Base-by-base conservation (phyloP, 2,329 filamentous ascomycete species). In the Cladosporium sphaerospermum region DNA sequence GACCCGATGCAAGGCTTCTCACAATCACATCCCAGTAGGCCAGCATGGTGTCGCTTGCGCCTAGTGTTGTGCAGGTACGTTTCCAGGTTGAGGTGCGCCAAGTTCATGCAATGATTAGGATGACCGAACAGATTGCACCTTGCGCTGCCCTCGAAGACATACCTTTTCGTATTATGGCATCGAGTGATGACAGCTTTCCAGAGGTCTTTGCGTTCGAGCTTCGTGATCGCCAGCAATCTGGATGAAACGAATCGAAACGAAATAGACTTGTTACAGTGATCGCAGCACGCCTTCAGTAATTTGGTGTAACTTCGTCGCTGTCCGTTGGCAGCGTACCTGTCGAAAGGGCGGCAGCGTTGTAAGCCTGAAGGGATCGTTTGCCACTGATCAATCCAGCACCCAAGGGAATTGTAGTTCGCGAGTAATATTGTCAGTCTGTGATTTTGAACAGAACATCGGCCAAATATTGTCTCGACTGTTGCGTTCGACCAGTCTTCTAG, bases 101-200 rank as follows among this genome's bases (percentile, higher is more conserved):
- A 18, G 7, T 18, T 49, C 46, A 49, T 41, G 23, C 46, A 49
- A 9, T 49, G 46, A 9, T 49, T 49, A 3, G 36, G 13, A 14
- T 48, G 45, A 1, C 46, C 36, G 9, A 9, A 49, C 0, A 11
- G 11, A 9, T 49, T 49, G 14, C 46, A 49, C n/a, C 46, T 31
- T 11, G 18, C 46, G n/a, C 46, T 49, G 8, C 46, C 46, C 32
- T 49, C 46, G 23, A 41, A 49, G 36, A 49, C 23, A 9, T 33
- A 41, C 6, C 9, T 32, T 1, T 1, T n/a, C 8, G 13, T 4
- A 10, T 9, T 3, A 9, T 16, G 2, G 3, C 9, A 32, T 11
- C 45, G 19, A 5, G 45, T 34, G 4, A 48, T 19, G 11, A 48
- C 45, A 3, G 33, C 45, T 19, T 40, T 48, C 45, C 45, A 48